Percentiles rank a stretch among this genome's conserved stretches.
Conservation (phyloP, 495 filamentous ascomycete genomes). For the Aspergillus haitiensis region DNA sequence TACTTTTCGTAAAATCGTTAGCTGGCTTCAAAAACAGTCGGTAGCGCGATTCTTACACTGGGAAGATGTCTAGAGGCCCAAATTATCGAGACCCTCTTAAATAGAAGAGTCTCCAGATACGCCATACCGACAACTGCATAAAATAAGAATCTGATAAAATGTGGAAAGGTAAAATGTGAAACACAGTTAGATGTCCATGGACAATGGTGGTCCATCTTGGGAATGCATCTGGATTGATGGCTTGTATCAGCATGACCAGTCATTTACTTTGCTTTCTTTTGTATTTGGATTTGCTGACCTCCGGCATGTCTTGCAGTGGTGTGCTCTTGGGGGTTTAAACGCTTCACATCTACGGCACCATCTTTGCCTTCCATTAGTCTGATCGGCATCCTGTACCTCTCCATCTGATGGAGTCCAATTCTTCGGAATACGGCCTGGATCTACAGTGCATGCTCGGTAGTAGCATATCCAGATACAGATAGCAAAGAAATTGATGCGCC, state of each 20-base stretch:
- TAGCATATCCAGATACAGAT: slow-evolving; percentile 78
- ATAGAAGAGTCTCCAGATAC: slow-evolving; percentile 61
- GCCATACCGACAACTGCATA: slow-evolving; percentile 70
- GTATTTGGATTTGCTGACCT: slow-evolving; percentile 44
- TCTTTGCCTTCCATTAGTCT: slow-evolving; percentile 37
- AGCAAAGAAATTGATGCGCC: slow-evolving; percentile 74
- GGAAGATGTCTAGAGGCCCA: slow-evolving; percentile 69
- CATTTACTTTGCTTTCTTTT: no score
- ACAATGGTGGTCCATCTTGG: slow-evolving; percentile 98
- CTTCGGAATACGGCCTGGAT: slow-evolving; percentile 63
- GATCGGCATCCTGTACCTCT: slow-evolving; percentile 31
- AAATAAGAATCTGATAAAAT: slow-evolving; percentile 85
- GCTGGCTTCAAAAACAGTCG: neutral
- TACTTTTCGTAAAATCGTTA: slow-evolving; percentile 50
- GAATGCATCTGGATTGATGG: slow-evolving; percentile 66
- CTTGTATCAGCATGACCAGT: neutral
- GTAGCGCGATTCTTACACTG: slow-evolving; percentile 46
- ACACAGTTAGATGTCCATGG: slow-evolving; percentile 96
- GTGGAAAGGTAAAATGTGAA: slow-evolving; percentile 82
- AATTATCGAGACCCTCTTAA: slow-evolving; percentile 57
- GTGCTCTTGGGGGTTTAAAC: slow-evolving; percentile 80
- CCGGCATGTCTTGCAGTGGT: slow-evolving; percentile 87
- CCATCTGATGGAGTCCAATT: slow-evolving; percentile 27
- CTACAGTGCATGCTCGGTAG: slow-evolving; percentile 68
- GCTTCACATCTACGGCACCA: slow-evolving; percentile 90